These are phyloP conservation scores for Kwoniella europaea DNA, from an alignment of 768 basidiomycete species.

Conservation along the genomic window DNA sequence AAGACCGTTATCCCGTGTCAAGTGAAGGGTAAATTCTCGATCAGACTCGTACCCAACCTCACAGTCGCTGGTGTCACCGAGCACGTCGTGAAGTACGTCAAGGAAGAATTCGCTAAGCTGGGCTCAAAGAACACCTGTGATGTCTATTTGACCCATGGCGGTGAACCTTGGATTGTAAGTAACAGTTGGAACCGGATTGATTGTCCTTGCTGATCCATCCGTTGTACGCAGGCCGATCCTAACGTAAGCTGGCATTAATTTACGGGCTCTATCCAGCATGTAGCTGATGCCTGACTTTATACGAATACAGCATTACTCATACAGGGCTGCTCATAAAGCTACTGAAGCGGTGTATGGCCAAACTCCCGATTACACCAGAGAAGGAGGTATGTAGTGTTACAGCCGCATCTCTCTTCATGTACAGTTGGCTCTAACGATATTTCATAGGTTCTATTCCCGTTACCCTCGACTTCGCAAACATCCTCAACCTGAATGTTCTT, in stretches of 20 bases:
- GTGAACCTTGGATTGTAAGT: constrained; percentile 80
- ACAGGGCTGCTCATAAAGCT: constrained; percentile 80
- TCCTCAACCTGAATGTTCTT: constrained; percentile 81
- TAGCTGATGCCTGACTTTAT: not conserved
- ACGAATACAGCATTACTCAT: constrained; percentile 88
- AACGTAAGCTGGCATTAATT: constrained; percentile 34
- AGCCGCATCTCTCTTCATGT: not conserved
- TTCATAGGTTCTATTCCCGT: constrained; percentile 80
- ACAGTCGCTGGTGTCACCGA: constrained; percentile 75
- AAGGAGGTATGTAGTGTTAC: constrained; percentile 52
- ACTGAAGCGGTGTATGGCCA: constrained; percentile 66
- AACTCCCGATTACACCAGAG: constrained; percentile 58
- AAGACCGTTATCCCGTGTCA: constrained; percentile 91
- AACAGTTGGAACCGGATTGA: not conserved
- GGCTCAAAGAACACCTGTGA: constrained; percentile 79
- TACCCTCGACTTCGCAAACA: constrained; percentile 90
- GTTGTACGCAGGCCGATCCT: constrained; percentile 36
- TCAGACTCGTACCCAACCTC: constrained; percentile 88
- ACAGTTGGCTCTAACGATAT: not conserved
- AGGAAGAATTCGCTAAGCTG: constrained; percentile 81
- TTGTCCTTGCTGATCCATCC: not conserved
- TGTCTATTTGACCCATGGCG: constrained; percentile 75
- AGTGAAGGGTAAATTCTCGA: constrained; percentile 80
- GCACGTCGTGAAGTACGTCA: constrained; percentile 71
- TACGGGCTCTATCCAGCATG: too few relatives aligned